Evolutionary conservation across 345 rosid species (phyloP).

Genomic region (Abelmoschus esculentus): DNA sequence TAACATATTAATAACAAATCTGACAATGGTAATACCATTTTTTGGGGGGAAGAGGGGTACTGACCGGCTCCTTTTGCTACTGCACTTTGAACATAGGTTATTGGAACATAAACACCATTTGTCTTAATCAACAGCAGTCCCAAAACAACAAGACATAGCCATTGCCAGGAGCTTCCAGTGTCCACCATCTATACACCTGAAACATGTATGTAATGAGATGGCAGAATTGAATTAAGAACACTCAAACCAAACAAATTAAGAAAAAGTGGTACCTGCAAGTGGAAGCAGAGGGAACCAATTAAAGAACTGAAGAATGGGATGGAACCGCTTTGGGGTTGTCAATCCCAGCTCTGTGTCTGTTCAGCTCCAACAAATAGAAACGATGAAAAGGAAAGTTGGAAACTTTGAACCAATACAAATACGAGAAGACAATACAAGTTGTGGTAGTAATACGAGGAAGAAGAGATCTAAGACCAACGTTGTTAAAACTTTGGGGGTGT

Average conservation of each 20-base stretch:
- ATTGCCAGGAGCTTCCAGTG: constrained; percentile 37
- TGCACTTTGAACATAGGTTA: constrained; percentile 54
- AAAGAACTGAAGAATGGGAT: not conserved
- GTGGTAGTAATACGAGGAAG: not conserved
- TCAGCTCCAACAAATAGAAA: not conserved
- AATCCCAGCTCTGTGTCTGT: not conserved
- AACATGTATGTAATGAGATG: not conserved
- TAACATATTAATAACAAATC: not conserved
- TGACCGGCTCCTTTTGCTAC: constrained; percentile 81
- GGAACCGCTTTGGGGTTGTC: not conserved
- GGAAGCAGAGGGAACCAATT: not conserved
- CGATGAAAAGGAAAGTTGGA: not conserved
- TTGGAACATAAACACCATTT: constrained; percentile 43
- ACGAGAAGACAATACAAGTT: too few species aligned
- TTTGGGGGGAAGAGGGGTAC: not conserved
- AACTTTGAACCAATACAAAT: not conserved
- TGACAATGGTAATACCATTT: not conserved
- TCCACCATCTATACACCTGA: constrained; percentile 50
- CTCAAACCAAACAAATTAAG: not conserved
- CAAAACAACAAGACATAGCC: constrained; percentile 34
- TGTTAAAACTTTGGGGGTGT: not conserved
- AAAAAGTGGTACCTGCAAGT: constrained; percentile 1
- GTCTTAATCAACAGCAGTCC: constrained; percentile 32
- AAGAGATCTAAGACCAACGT: not conserved
- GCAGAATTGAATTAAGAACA: not conserved